phyloP scores from a whole-genome alignment of 305 asterid genomes.

The Plantago lanceolata region DNA sequence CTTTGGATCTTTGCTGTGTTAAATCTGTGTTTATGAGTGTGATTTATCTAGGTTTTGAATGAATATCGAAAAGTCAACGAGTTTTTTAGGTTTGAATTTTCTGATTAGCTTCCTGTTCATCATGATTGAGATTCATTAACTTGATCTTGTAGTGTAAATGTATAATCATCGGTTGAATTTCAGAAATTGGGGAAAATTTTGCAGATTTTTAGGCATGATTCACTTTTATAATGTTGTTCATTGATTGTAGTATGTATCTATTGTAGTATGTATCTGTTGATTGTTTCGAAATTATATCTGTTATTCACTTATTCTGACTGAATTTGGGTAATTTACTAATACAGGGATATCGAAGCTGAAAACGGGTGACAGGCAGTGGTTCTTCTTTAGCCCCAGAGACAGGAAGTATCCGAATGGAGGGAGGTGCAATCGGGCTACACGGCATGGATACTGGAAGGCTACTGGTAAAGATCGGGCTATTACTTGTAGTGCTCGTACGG shows the following conservation, averaged over 20 bases:
- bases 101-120: not conserved
- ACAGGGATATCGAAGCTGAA: slow-evolving; percentile 73
- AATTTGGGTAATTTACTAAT: slow-evolving; percentile 23
- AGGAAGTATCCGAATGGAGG: slow-evolving; percentile 77
- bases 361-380: slow-evolving; percentile 96
- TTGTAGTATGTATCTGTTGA: not conserved
- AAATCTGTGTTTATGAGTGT: not conserved
- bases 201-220: not conserved
- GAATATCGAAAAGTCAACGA: not conserved
- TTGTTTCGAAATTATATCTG: not conserved
- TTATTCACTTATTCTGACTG: not conserved
- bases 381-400: slow-evolving; percentile 83
- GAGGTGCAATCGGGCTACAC: slow-evolving; percentile 70
- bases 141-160: not conserved
- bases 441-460: slow-evolving; percentile 85
- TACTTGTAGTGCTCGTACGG: slow-evolving; percentile 52
- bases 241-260: not conserved
- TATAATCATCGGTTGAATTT: not conserved
- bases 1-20: not conserved
- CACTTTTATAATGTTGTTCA: not conserved
- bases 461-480: slow-evolving; percentile 88
- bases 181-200: not conserved
- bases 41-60: not conserved
- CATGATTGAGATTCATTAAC: not conserved
- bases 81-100: not conserved